These are phyloP conservation scores for Chrysoporthe austroafricana DNA, from an alignment of 2,329 filamentous ascomycete genomes.

Conservation along the genomic window DNA sequence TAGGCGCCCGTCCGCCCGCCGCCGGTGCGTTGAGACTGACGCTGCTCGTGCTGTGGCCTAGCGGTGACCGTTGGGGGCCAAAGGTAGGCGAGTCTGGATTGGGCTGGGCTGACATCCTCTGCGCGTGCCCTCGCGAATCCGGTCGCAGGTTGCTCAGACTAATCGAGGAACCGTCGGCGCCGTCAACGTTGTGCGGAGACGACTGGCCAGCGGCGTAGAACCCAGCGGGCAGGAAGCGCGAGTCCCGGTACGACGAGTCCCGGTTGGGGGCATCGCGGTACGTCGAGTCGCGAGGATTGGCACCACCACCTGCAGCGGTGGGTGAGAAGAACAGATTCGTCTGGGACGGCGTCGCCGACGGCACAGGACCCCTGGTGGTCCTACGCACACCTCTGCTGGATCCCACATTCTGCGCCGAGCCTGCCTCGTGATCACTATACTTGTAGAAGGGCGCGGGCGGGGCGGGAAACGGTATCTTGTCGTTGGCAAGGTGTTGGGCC, in stretches of 20 bases:
- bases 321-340: constrained; percentile 93
- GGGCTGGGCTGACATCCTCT: constrained; percentile 50
- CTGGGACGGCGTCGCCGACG: constrained; percentile 62
- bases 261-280: constrained; percentile 21
- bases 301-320: constrained; percentile 72
- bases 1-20: constrained; percentile 76
- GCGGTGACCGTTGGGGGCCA: constrained; percentile 44
- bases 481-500: constrained; percentile 70
- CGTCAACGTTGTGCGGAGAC: constrained; percentile 56
- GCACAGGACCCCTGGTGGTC: constrained; percentile 55
- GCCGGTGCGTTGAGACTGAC: constrained; percentile 67
- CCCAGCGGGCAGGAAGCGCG: constrained; percentile 83
- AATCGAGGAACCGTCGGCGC: constrained; percentile 55
- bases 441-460: constrained; percentile 66
- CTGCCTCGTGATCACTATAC: constrained; percentile 57
- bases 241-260: constrained; percentile 62
- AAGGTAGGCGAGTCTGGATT: constrained; percentile 69
- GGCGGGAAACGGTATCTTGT: constrained; percentile 67
- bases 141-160: constrained; percentile 65
- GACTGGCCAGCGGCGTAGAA: constrained; percentile 80
- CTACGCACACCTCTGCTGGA: constrained; percentile 56
- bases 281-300: constrained; percentile 32
- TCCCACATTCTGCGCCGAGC: constrained; percentile 54
- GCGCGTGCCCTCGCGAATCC: constrained; percentile 58
- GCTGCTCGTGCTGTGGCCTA: constrained; percentile 64